Conservation (phyloP, 805 yeast species). For the Starmerella khaoyaiensis region DNA sequence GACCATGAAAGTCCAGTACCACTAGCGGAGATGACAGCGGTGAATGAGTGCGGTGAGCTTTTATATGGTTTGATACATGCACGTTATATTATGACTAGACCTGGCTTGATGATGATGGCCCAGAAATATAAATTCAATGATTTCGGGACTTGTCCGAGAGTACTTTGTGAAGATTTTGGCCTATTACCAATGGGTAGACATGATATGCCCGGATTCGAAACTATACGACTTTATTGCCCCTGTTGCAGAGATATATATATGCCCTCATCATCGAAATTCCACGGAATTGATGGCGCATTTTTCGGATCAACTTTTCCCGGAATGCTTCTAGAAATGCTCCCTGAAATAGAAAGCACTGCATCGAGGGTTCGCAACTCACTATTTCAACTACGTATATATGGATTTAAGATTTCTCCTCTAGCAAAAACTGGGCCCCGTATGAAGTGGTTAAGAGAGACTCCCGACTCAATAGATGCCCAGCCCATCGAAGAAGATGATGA, state of each 20-base stretch:
- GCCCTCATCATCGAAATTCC: conserved; percentile 74
- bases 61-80: conserved; percentile 92
- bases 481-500: conserved; percentile 35
- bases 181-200: conserved; percentile 83
- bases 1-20: conserved; percentile 46
- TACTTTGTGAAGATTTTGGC: conserved; percentile 78
- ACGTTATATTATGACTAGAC: conserved; percentile 74
- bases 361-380: conserved; percentile 40
- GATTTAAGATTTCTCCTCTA: conserved; percentile 65
- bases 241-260: conserved; percentile 83
- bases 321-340: conserved; percentile 74
- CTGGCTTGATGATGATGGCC: conserved; percentile 76
- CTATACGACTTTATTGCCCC: conserved; percentile 88
- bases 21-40: conserved; percentile 55
- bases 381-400: conserved; percentile 64
- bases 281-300: conserved; percentile 89
- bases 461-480: conserved; percentile 44
- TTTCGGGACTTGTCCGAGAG: conserved; percentile 87
- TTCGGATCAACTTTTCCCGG: conserved; percentile 96
- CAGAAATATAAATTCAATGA: conserved; percentile 78
- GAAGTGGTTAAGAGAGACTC: conserved; percentile 83
- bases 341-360: conserved; percentile 75
- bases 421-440: conserved; percentile 83
- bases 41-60: conserved; percentile 83
- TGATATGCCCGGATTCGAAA: conserved; percentile 82